These are phyloP conservation scores for Phytophthora sp. DNA, from an alignment of 352 stramenopile species.

Conservation along the genomic window DNA sequence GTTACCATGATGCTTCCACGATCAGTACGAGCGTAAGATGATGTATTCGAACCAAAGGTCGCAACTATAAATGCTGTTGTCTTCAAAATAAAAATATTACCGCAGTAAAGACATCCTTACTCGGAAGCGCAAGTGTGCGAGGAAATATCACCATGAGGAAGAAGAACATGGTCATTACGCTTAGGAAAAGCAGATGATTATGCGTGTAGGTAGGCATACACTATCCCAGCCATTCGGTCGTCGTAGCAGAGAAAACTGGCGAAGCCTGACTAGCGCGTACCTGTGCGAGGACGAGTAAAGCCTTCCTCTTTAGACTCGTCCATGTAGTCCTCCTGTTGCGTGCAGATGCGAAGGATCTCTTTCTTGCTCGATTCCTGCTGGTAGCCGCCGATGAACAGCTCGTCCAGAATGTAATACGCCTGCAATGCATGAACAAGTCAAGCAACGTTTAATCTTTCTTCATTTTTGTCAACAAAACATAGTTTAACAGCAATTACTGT, in stretches of 20 bases:
- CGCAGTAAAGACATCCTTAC: no score
- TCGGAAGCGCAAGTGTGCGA: no score
- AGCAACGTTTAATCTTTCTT: not conserved
- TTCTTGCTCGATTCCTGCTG: slow-evolving; percentile 97
- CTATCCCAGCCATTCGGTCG: not conserved
- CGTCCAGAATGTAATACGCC: slow-evolving; percentile 99
- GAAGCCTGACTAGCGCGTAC: slow-evolving; percentile 52
- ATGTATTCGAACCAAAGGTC: slow-evolving; percentile 15
- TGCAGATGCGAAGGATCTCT: slow-evolving; percentile 90
- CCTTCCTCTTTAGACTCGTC: slow-evolving; percentile 89
- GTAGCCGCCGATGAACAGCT: slow-evolving; percentile 98
- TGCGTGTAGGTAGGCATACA: not conserved
- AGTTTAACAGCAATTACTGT: not conserved
- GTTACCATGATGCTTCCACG: slow-evolving; percentile 1
- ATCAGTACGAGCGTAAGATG: not conserved
- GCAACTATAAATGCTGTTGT: slow-evolving; percentile 20
- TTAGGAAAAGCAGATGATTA: slow-evolving; percentile 11
- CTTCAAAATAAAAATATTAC: no score
- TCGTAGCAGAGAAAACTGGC: not conserved
- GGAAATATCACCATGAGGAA: no score
- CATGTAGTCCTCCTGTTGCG: slow-evolving; percentile 91
- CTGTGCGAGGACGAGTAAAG: slow-evolving; percentile 67
- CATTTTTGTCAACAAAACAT: no score
- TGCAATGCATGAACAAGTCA: slow-evolving; percentile 18
- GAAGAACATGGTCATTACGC: no score